phyloP scores from a whole-genome alignment of 306 rosid species.

The Quercus agrifolia region DNA sequence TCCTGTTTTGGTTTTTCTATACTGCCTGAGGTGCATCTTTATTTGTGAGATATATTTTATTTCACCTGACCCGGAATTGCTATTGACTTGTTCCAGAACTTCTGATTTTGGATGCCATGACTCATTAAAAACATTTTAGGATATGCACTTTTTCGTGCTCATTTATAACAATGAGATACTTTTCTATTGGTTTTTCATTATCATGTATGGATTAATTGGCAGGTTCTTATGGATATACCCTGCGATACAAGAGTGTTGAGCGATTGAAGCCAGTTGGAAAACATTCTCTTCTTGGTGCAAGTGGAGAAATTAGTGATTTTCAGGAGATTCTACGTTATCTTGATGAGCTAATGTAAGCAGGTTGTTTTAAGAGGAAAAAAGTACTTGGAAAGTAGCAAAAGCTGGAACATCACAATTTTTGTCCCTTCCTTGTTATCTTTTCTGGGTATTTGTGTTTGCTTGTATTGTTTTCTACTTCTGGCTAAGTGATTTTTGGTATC shows the following conservation, averaged over 20 bases:
- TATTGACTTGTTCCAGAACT: neutral
- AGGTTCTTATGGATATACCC: constrained; percentile 95
- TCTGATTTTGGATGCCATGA: no score
- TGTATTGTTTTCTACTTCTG: neutral
- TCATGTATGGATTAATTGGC: neutral
- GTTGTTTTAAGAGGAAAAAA: neutral
- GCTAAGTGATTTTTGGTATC: neutral
- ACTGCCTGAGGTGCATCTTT: neutral
- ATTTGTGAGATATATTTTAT: neutral
- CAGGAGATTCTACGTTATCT: constrained; percentile 77
- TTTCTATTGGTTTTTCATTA: neutral
- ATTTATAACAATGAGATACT: neutral
- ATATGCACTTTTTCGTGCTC: neutral
- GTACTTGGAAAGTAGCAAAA: neutral
- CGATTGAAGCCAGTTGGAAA: constrained; percentile 85
- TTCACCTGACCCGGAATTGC: neutral
- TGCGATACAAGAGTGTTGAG: constrained; percentile 88
- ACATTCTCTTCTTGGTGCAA: constrained; percentile 89
- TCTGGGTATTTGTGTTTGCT: neutral
- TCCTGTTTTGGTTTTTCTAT: neutral
- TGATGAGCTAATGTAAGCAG: constrained; percentile 79
- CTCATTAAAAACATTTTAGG: neutral
- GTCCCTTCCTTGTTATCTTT: neutral
- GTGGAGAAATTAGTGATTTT: constrained; percentile 95
- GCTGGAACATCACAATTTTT: neutral